Evolutionary conservation across 2,329 filamentous ascomycete species (phyloP).

Genomic region (Capronia coronata): DNA sequence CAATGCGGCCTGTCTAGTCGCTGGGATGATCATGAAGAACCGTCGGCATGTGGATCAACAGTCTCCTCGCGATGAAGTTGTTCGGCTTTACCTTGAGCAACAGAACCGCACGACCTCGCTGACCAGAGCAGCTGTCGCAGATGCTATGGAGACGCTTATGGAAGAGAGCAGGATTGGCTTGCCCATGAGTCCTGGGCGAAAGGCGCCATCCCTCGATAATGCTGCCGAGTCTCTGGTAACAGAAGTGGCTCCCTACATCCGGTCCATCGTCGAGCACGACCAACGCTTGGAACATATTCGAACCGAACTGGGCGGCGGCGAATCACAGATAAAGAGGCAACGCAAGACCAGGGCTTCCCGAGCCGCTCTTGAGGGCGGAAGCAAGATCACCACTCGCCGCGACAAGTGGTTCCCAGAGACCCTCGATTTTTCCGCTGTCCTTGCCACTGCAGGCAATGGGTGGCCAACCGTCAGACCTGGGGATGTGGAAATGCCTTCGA

Average conservation of each 20-base stretch:
- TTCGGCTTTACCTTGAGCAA: slow-evolving; percentile 29
- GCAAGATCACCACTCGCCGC: slow-evolving; percentile 58
- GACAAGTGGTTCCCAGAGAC: slow-evolving; percentile 65
- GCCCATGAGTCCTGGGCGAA: slow-evolving; percentile 32
- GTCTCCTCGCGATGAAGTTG: slow-evolving; percentile 3
- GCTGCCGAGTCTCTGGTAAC: slow-evolving; percentile 58
- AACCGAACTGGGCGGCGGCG: slow-evolving; percentile 48
- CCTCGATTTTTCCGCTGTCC: slow-evolving; percentile 55
- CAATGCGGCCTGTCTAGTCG: slow-evolving; percentile 6
- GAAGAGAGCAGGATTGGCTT: slow-evolving; percentile 33
- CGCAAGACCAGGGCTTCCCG: slow-evolving; percentile 68
- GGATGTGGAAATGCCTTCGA: slow-evolving; percentile 5
- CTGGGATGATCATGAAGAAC: slow-evolving; percentile 3
- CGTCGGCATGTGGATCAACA: not conserved
- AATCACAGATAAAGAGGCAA: slow-evolving; percentile 57
- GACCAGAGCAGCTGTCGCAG: slow-evolving; percentile 31
- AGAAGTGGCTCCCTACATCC: slow-evolving; percentile 86
- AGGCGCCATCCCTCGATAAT: slow-evolving; percentile 68
- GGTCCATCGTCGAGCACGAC: slow-evolving; percentile 74
- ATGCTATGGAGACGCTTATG: slow-evolving; percentile 49
- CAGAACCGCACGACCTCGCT: slow-evolving; percentile 4
- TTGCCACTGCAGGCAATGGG: slow-evolving; percentile 53
- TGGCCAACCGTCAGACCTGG: slow-evolving; percentile 34
- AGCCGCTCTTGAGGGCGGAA: slow-evolving; percentile 69
- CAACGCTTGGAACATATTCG: slow-evolving; percentile 63